Evolutionary conservation across 2,329 filamentous ascomycete species (phyloP).

Genomic region (Biscogniauxia marginata): DNA sequence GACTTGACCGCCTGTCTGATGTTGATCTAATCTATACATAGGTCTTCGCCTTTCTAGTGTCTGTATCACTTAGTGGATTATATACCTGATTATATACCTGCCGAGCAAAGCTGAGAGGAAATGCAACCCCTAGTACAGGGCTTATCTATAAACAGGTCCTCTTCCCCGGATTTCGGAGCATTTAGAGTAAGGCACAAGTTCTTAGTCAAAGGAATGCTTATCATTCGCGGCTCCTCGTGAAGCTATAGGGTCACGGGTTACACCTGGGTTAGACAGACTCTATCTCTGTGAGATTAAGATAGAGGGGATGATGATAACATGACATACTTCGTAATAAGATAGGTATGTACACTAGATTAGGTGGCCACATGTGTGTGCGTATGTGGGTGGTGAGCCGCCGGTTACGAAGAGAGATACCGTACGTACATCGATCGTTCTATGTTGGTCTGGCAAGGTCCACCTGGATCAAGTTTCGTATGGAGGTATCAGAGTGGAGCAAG

Average conservation of each 20-base stretch:
- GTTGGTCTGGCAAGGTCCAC: conserved; percentile 9
- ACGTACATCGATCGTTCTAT: background rate
- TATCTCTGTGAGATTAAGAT: too few species aligned
- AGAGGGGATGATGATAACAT: background rate
- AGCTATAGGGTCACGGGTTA: background rate
- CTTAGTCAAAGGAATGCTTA: background rate
- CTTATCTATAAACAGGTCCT: background rate
- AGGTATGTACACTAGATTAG: background rate
- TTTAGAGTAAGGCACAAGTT: background rate
- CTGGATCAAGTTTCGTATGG: conserved; percentile 4
- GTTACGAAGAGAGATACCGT: background rate
- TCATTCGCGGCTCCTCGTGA: background rate
- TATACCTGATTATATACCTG: too few species aligned
- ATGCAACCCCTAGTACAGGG: background rate
- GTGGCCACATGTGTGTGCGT: too few species aligned
- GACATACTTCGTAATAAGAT: background rate
- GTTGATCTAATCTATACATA: background rate
- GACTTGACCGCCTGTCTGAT: background rate
- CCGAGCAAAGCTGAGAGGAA: background rate
- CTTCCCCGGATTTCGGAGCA: background rate
- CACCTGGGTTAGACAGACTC: background rate
- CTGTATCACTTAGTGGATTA: too few species aligned
- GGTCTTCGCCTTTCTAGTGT: too few species aligned
- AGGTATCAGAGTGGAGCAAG: background rate
- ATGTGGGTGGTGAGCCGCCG: background rate